Percentiles rank a stretch among this genome's conserved stretches.
Evolutionary conservation across 257 asterid genomes (phyloP).

Genomic region (Salvia rosmarinus): DNA sequence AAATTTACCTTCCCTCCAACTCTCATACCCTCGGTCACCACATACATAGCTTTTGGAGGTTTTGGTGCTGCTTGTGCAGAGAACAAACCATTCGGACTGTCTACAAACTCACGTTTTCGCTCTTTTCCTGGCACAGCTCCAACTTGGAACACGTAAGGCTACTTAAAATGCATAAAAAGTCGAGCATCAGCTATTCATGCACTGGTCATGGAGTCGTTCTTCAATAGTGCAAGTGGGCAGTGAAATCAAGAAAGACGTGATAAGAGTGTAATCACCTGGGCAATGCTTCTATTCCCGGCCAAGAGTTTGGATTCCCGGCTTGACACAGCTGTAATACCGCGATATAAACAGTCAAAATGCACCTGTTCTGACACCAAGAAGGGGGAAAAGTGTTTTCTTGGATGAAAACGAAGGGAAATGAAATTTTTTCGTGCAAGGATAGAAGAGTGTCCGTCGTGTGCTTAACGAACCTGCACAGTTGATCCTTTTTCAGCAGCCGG

Average conservation of each 20-base stretch:
- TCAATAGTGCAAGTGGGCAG: background rate
- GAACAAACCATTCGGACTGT: conserved; percentile 87
- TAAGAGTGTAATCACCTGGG: conserved; percentile 63
- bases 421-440: background rate
- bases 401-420: background rate
- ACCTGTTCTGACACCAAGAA: conserved; percentile 47
- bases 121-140: conserved; percentile 92
- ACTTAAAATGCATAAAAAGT: conserved; percentile 41
- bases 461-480: conserved; percentile 65
- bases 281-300: conserved; percentile 89
- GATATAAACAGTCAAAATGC: conserved; percentile 92
- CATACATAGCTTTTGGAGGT: conserved; percentile 91
- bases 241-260: conserved; percentile 3
- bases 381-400: background rate
- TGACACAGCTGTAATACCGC: conserved; percentile 86
- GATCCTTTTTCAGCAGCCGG: conserved; percentile 78
- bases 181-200: conserved; percentile 36
- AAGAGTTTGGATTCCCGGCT: conserved; percentile 92
- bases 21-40: conserved; percentile 89
- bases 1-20: conserved; percentile 90
- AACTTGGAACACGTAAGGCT: conserved; percentile 95
- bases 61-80: conserved; percentile 98
- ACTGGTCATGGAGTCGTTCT: background rate
- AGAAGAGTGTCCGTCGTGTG: background rate
- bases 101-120: conserved; percentile 91